Base-by-base conservation (phyloP, 2,329 filamentous ascomycete species). In the Cladosporium sp. region DNA sequence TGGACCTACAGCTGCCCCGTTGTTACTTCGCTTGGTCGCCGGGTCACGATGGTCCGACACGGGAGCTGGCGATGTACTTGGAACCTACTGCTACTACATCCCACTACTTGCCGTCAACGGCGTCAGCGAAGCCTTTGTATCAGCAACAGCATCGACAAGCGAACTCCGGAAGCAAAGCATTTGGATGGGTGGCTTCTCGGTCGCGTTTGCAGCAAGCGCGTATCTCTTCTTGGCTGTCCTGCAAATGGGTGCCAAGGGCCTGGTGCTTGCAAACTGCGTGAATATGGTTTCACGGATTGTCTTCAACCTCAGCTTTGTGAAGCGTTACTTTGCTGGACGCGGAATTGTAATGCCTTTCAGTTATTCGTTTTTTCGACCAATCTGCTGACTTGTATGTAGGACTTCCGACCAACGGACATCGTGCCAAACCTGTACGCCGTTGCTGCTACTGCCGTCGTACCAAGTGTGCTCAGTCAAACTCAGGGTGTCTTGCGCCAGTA, bases 31-130 rank as follows among this genome's bases (percentile, higher is more conserved):
- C 19, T 75, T 96, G 5, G 78, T 97, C 1, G 90, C 92, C 0
- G 92, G 93, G 1, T 78, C 81, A 0, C 83, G 82, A 59, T 99
- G 94, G 94, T 80, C 85, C 0, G 80, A 79, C 3, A 86, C 88
- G 0, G 88, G 88, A 43, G 90, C 92, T 0, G 87, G 87, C 5
- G 74, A 81, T 8, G 87, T 94, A 3, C 81, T 99, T 6, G 85
- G 87, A 0, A 82, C 82, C 0, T 99, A 97, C 74, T 92, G 90
- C 76, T 92, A 91, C 73, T 97, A 96, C 76, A 90, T 99, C 60
- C 94, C 94, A 0, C 85, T 97, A 25, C 82, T 97, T 3, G 94
- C 93, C 3, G 77, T 96, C 67, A 99, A 99, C 69, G 94, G 94
- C 54, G 84, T 97, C 20, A 85, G 88, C 1, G 94, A 99, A 75